Evolutionary conservation across 2,329 filamentous ascomycete genomes (phyloP).

Genomic region (Xylariaceae sp.): DNA sequence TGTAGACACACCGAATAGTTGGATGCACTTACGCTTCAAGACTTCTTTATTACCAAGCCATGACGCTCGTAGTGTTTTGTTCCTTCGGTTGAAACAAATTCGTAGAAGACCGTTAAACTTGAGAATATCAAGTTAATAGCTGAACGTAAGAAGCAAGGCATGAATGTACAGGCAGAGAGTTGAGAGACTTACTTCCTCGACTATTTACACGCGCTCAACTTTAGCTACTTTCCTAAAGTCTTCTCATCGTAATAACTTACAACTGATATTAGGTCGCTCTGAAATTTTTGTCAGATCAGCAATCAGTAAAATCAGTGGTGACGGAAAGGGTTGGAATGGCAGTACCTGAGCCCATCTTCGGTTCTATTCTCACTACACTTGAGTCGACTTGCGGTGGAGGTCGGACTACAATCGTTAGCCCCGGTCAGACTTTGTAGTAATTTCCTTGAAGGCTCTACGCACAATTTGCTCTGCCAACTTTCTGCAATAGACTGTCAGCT

Average conservation of each 20-base stretch:
- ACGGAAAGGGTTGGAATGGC: no score
- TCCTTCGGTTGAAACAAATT: conserved; percentile 76
- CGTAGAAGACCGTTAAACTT: conserved; percentile 62
- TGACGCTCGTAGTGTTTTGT: conserved; percentile 74
- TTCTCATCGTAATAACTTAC: background rate
- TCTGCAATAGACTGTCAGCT: conserved; percentile 35
- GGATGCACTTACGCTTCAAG: conserved; percentile 12
- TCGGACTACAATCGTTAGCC: conserved; percentile 48
- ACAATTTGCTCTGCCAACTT: conserved; percentile 90
- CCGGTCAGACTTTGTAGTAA: no score
- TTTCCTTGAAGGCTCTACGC: background rate
- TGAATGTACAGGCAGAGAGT: background rate
- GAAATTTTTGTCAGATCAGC: no score
- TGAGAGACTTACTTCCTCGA: conserved; percentile 59
- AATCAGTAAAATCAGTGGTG: no score
- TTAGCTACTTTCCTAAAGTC: background rate
- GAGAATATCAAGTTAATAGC: conserved; percentile 4
- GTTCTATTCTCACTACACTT: conserved; percentile 75
- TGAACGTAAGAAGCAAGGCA: background rate
- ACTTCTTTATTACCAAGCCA: conserved; percentile 19
- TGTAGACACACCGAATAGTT: background rate
- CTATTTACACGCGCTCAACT: background rate
- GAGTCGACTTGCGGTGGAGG: conserved; percentile 85
- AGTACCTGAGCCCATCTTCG: conserved; percentile 75
- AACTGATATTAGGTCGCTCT: conserved; percentile 78